These are phyloP conservation scores for Ceratocystis lukuohia DNA, from an alignment of 2,329 filamentous ascomycete species.

Conservation along the genomic window DNA sequence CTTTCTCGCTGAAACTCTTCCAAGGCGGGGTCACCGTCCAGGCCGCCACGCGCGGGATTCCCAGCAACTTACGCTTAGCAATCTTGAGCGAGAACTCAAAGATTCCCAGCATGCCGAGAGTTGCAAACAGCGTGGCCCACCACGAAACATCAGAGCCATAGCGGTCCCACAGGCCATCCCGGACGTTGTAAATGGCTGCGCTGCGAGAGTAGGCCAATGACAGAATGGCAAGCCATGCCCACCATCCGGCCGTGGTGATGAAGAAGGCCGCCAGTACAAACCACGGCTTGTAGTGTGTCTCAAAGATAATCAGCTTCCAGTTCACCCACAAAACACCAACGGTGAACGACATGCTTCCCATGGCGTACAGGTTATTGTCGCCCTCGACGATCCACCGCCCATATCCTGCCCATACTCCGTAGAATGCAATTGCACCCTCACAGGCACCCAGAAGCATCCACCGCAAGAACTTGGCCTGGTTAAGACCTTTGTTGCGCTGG, in stretches of 20 bases:
- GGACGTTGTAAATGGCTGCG: conserved; percentile 51
- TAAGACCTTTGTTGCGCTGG: conserved; percentile 59
- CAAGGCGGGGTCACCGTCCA: conserved; percentile 22
- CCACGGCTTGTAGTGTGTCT: conserved; percentile 61
- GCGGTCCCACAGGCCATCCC: conserved; percentile 47
- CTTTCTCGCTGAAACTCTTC: conserved; percentile 26
- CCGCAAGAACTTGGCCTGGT: conserved; percentile 55
- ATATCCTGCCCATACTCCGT: conserved; percentile 43
- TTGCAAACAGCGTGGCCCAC: conserved; percentile 59
- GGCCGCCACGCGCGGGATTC: conserved; percentile 22
- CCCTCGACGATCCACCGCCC: conserved; percentile 36
- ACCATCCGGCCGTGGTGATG: conserved; percentile 53
- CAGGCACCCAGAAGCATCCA: conserved; percentile 67
- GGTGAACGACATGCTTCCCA: conserved; percentile 61
- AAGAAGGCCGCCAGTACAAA: conserved; percentile 47
- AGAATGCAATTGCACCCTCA: conserved; percentile 64
- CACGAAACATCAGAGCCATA: conserved; percentile 59
- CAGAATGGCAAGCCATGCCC: conserved; percentile 61
- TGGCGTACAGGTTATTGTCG: conserved; percentile 58
- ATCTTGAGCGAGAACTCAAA: conserved; percentile 51
- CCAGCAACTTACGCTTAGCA: conserved; percentile 33
- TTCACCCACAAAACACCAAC: conserved; percentile 60
- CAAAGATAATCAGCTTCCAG: conserved; percentile 63
- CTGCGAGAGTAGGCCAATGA: conserved; percentile 43
- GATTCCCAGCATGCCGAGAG: conserved; percentile 44